Percentiles rank a stretch among this genome's conserved stretches.
These are phyloP conservation scores for Arachis monticola DNA, from an alignment of 331 rosid genomes.

Conservation along the genomic window DNA sequence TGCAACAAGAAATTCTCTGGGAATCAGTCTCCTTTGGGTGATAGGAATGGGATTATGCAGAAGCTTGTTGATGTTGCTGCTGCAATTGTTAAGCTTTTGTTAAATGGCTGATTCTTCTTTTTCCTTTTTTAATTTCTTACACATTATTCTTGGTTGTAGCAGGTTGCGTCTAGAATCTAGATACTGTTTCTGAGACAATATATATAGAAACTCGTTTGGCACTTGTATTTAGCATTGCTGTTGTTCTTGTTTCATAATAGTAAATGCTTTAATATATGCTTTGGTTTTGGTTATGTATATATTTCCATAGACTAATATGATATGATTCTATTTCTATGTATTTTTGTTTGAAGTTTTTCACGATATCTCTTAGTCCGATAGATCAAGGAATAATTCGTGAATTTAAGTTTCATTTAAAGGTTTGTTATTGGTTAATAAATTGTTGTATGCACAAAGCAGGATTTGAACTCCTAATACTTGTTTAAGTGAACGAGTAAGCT, in stretches of 20 bases:
- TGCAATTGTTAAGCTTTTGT: slow-evolving; percentile 59
- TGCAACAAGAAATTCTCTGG: slow-evolving; percentile 62
- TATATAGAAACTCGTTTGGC: background rate
- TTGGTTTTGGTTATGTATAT: slow-evolving; percentile 19
- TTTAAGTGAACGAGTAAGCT: no score
- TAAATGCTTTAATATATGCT: slow-evolving; percentile 28
- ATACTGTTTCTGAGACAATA: no score
- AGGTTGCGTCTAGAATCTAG: no score
- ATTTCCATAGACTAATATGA: background rate
- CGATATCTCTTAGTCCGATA: no score
- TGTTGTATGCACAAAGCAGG: no score
- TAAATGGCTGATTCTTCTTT: slow-evolving; percentile 45
- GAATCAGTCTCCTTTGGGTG: slow-evolving; percentile 53
- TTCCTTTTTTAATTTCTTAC: background rate
- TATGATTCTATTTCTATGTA: no score
- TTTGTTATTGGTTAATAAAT: no score
- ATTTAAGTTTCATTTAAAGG: no score
- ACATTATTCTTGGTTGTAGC: background rate
- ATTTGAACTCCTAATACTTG: no score
- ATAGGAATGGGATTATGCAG: slow-evolving; percentile 55
- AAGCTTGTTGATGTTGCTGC: slow-evolving; percentile 63
- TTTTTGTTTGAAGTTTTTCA: no score
- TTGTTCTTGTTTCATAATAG: slow-evolving; percentile 19
- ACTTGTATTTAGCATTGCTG: slow-evolving; percentile 3
- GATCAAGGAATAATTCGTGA: no score